Conservation (phyloP, 2,329 filamentous ascomycete genomes). For the Neopestalotiopsis clavispora region DNA sequence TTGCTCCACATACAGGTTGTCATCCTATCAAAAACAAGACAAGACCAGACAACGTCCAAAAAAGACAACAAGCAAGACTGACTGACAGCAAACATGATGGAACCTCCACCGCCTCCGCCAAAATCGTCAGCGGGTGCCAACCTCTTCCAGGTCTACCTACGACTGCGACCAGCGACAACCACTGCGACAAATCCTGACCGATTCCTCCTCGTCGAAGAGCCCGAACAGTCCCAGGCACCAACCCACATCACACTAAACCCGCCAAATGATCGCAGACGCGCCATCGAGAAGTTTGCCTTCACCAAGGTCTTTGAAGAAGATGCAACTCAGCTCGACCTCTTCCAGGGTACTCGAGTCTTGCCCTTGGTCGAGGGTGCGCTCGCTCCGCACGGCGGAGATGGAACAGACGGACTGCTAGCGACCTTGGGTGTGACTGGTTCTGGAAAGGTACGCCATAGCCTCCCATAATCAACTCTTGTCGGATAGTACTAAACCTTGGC, state of each 20-base stretch:
- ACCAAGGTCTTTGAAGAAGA: conserved; percentile 91
- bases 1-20: neutral
- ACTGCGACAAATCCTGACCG: conserved; percentile 58
- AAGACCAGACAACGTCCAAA: neutral
- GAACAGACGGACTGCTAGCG: conserved; percentile 86
- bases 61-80: conserved; percentile 17
- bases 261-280: conserved; percentile 82
- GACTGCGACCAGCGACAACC: conserved; percentile 72
- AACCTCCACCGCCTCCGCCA: conserved; percentile 41
- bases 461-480: neutral
- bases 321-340: conserved; percentile 83
- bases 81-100: conserved; percentile 36
- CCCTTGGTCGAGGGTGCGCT: conserved; percentile 82
- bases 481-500: conserved; percentile 13
- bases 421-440: conserved; percentile 94
- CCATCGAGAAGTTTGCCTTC: conserved; percentile 92
- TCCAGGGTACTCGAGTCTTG: conserved; percentile 77
- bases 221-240: conserved; percentile 50
- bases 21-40: neutral
- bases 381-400: conserved; percentile 72
- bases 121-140: conserved; percentile 51
- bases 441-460: conserved; percentile 74
- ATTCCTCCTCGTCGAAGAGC: conserved; percentile 78
- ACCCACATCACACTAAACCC: conserved; percentile 81
- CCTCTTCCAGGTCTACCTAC: conserved; percentile 91